These are phyloP conservation scores for Pseudoneurospora amorphoporcata DNA, from an alignment of 495 filamentous ascomycete species.

Conservation along the genomic window DNA sequence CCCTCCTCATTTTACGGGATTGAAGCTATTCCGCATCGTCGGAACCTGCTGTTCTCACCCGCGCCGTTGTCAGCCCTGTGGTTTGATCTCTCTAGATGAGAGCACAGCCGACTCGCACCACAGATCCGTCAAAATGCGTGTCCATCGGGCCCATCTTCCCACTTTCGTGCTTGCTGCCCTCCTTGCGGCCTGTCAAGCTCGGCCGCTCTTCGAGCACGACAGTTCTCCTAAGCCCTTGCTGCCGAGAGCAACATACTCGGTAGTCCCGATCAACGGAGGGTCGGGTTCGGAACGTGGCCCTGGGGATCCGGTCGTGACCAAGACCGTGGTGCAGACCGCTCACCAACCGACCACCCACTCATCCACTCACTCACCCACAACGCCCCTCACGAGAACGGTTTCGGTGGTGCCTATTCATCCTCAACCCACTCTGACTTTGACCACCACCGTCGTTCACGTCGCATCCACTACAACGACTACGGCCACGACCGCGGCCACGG, in stretches of 20 bases:
- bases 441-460: slow-evolving; percentile 2
- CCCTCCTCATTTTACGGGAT: not conserved
- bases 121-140: slow-evolving; percentile 8
- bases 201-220: slow-evolving; percentile 10
- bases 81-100: not conserved
- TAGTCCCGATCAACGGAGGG: slow-evolving; percentile 20
- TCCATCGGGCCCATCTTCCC: not conserved
- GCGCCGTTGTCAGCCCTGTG: not conserved
- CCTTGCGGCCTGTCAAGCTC: slow-evolving; percentile 1
- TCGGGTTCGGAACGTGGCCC: slow-evolving; percentile 4
- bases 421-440: slow-evolving; percentile 4
- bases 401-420: slow-evolving; percentile 8
- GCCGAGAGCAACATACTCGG: slow-evolving; percentile 20
- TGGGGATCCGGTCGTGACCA: slow-evolving; percentile 1
- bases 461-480: not conserved
- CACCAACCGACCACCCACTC: not conserved
- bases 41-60: not conserved
- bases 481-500: not conserved
- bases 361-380: not conserved
- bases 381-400: slow-evolving; percentile 1
- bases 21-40: not conserved
- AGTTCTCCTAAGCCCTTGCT: not conserved
- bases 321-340: slow-evolving; percentile 11
- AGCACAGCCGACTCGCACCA: not conserved
- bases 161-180: slow-evolving; percentile 4